Percentiles rank a stretch among this genome's conserved stretches.
phyloP scores from a whole-genome alignment of 139 green algal species.

The Mesostigma viride region DNA sequence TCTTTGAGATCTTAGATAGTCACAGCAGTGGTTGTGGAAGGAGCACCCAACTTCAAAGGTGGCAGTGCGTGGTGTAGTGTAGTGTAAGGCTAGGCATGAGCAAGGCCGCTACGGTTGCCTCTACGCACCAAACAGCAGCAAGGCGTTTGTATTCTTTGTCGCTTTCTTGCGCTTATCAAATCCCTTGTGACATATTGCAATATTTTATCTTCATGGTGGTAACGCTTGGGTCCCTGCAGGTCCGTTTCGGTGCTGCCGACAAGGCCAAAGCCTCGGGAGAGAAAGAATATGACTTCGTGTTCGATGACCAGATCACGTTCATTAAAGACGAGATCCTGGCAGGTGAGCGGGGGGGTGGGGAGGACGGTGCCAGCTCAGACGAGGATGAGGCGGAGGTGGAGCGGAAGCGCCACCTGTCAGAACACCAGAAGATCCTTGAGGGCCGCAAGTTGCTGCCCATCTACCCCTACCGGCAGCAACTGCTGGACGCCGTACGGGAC shows the following conservation, averaged over 20 bases:
- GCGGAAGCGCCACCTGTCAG: conserved; percentile 35
- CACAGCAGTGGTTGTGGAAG: no score
- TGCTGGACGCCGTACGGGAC: conserved; percentile 70
- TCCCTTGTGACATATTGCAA: no score
- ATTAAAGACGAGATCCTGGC: conserved; percentile 57
- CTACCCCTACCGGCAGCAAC: conserved; percentile 53
- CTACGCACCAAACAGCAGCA: no score
- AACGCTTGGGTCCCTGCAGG: no score
- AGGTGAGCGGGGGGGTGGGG: conserved; percentile 3
- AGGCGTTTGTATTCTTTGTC: no score
- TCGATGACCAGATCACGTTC: conserved; percentile 95
- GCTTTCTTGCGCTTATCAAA: no score
- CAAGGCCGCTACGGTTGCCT: no score
- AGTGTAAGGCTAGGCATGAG: no score
- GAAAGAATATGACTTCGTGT: conserved; percentile 71
- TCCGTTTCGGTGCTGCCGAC: conserved; percentile 13
- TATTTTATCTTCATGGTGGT: no score
- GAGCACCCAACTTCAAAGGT: no score
- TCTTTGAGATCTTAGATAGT: no score
- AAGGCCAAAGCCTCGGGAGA: conserved; percentile 7
- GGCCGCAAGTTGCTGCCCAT: conserved; percentile 73
- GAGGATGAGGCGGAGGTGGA: conserved; percentile 20
- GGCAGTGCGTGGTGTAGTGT: no score
- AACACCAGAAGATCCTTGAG: conserved; percentile 60
- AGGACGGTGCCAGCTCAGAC: not conserved